Conservation (phyloP, 2,329 filamentous ascomycete species). For the Neocatenulostroma microsporum region DNA sequence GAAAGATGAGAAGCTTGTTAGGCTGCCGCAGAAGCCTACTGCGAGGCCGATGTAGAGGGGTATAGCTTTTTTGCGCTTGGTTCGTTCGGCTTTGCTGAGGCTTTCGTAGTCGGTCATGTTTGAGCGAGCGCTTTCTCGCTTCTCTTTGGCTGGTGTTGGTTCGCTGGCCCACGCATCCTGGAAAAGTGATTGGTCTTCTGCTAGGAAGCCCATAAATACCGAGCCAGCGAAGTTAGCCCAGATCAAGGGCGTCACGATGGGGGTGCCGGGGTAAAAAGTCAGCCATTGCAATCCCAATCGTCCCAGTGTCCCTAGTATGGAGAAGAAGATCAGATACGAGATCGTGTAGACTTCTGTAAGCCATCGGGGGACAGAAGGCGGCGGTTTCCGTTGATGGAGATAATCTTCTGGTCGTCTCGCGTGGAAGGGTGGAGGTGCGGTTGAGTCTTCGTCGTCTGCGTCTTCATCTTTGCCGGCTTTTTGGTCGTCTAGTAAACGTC, state of each 20-base stretch:
- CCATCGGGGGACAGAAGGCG: conserved; percentile 18
- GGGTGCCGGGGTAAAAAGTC: conserved; percentile 70
- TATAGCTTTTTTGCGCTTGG: conserved; percentile 69
- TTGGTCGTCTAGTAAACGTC: conserved; percentile 3
- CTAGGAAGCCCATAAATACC: conserved; percentile 75
- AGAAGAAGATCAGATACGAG: conserved; percentile 78
- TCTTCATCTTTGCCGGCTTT: conserved; percentile 8
- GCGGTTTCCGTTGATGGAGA: conserved; percentile 2
- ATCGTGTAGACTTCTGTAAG: conserved; percentile 52
- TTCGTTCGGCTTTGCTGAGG: conserved; percentile 26
- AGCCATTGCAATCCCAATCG: conserved; percentile 72
- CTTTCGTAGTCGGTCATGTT: conserved; percentile 27
- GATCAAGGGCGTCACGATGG: conserved; percentile 63
- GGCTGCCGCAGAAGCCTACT: conserved; percentile 81
- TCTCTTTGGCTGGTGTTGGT: conserved; percentile 1
- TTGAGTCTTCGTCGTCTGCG: conserved; percentile 6
- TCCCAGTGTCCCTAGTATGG: conserved; percentile 74
- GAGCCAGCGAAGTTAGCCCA: conserved; percentile 87
- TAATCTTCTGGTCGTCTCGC: conserved; percentile 13
- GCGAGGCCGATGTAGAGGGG: conserved; percentile 81
- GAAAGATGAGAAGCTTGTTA: conserved; percentile 84
- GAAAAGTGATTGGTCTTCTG: conserved; percentile 71
- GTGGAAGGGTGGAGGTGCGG: conserved; percentile 9
- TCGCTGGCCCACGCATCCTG: conserved; percentile 32
- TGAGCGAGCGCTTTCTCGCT: conserved; percentile 27